Conservation (phyloP, 2,329 filamentous ascomycete species). For the Exophiala xenobiotica region DNA sequence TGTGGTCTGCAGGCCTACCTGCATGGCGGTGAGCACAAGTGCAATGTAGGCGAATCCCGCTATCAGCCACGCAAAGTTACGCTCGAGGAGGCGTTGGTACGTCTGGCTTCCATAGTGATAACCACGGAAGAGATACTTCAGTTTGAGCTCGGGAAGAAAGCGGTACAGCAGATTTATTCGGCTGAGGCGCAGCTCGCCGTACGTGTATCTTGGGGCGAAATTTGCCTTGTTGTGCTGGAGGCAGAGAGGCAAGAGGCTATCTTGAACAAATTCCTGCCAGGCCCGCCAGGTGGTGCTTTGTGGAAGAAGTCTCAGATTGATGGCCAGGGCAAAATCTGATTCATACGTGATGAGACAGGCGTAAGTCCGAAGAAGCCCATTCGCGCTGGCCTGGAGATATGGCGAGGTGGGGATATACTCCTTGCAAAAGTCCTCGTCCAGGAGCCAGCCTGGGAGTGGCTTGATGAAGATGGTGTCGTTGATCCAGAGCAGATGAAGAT, state of each 20-base stretch:
- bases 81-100: constrained; percentile 26
- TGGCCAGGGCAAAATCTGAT: constrained; percentile 41
- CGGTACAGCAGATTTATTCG: constrained; percentile 42
- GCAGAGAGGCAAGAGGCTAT: constrained; percentile 26
- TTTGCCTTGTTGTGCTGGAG: constrained; percentile 24
- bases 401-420: not conserved
- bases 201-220: constrained; percentile 39
- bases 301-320: constrained; percentile 36
- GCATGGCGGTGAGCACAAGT: constrained; percentile 36
- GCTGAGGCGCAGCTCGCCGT: constrained; percentile 46
- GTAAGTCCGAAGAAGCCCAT: constrained; percentile 46
- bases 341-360: constrained; percentile 41
- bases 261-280: constrained; percentile 39
- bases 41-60: constrained; percentile 32
- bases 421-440: constrained; percentile 22
- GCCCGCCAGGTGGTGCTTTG: constrained; percentile 37
- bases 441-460: constrained; percentile 31
- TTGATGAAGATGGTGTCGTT: constrained; percentile 31
- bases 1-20: constrained; percentile 34
- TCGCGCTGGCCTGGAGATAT: constrained; percentile 39
- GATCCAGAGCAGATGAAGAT: constrained; percentile 33
- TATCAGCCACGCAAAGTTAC: constrained; percentile 31
- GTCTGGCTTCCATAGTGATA: not conserved
- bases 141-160: constrained; percentile 1
- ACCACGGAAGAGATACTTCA: not conserved